These are phyloP conservation scores for Micractinium conductrix DNA, from an alignment of 139 green algal species.

Conservation along the genomic window DNA sequence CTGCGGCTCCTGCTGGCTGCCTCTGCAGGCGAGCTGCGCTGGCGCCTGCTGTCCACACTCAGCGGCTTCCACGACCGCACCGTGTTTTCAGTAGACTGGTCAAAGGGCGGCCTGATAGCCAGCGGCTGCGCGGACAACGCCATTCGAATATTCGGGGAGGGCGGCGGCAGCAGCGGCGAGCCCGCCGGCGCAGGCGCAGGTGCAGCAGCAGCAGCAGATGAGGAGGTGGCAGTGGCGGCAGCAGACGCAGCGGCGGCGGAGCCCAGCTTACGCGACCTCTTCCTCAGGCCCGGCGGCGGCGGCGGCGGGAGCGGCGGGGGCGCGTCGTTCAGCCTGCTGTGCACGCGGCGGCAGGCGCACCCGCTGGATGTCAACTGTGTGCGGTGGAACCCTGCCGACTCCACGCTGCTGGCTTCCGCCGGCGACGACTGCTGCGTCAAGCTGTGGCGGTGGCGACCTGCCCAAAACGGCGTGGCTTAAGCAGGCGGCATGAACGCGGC, in stretches of 20 bases:
- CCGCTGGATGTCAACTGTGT: slow-evolving; percentile 87
- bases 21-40: slow-evolving; percentile 38
- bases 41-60: slow-evolving; percentile 58
- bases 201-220: not conserved
- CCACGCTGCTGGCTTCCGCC: slow-evolving; percentile 69
- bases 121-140: slow-evolving; percentile 76
- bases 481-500: too few species aligned
- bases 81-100: slow-evolving; percentile 86
- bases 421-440: slow-evolving; percentile 76
- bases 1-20: not conserved
- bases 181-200: not conserved
- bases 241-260: not conserved
- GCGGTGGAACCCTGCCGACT: slow-evolving; percentile 70
- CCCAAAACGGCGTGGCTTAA: too few species aligned
- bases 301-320: not conserved
- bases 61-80: slow-evolving; percentile 77
- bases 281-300: not conserved
- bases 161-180: not conserved
- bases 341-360: slow-evolving; percentile 58
- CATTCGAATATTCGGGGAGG: slow-evolving; percentile 69
- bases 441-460: slow-evolving; percentile 62
- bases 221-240: not conserved
- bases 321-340: slow-evolving; percentile 45
- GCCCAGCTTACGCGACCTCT: not conserved
- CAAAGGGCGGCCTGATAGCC: slow-evolving; percentile 59